A percentile compares a stretch with the other conserved stretches of the same genome.
phyloP scores from a whole-genome alignment of 805 yeast species.

The Metschnikowia dekortorum region DNA sequence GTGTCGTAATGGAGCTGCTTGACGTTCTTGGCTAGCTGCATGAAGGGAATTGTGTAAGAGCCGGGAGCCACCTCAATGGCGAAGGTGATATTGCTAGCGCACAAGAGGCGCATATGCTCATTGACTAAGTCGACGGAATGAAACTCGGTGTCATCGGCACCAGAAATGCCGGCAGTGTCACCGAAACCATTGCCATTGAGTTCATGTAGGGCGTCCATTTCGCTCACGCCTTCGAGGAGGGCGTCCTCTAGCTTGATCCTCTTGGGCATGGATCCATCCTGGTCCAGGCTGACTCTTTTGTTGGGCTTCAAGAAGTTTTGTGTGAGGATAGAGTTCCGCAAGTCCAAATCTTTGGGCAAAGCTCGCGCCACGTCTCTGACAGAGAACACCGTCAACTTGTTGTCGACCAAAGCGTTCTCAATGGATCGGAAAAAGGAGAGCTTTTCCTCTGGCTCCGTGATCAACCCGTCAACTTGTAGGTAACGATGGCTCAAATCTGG shows the following conservation, averaged over 20 bases:
- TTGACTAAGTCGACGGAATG: slow-evolving; percentile 38
- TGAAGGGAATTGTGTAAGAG: slow-evolving; percentile 59
- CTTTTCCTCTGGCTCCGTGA: slow-evolving; percentile 46
- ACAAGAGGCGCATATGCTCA: slow-evolving; percentile 66
- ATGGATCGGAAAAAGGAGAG: slow-evolving; percentile 21
- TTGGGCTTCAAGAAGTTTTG: slow-evolving; percentile 38
- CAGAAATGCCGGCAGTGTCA: slow-evolving; percentile 5
- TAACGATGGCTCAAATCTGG: slow-evolving; percentile 41
- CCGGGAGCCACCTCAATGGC: slow-evolving; percentile 53
- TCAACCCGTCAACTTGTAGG: slow-evolving; percentile 42
- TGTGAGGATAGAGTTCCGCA: slow-evolving; percentile 43
- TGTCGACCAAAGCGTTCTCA: slow-evolving; percentile 33
- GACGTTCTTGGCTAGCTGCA: slow-evolving; percentile 42
- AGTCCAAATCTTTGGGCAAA: slow-evolving; percentile 40
- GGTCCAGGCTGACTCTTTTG: slow-evolving; percentile 9
- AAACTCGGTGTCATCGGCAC: slow-evolving; percentile 12
- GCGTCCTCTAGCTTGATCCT: slow-evolving; percentile 40
- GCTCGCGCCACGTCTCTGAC: slow-evolving; percentile 30
- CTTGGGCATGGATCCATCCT: slow-evolving; percentile 18
- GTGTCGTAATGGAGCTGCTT: slow-evolving; percentile 53
- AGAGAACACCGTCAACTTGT: slow-evolving; percentile 32
- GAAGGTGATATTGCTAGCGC: slow-evolving; percentile 52
- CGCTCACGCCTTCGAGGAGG: not conserved
- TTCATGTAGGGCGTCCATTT: slow-evolving; percentile 20
- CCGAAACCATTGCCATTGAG: slow-evolving; percentile 12